phyloP scores from a whole-genome alignment of 2,329 filamentous ascomycete species.

The Sclerotinia sclerotiorum region DNA sequence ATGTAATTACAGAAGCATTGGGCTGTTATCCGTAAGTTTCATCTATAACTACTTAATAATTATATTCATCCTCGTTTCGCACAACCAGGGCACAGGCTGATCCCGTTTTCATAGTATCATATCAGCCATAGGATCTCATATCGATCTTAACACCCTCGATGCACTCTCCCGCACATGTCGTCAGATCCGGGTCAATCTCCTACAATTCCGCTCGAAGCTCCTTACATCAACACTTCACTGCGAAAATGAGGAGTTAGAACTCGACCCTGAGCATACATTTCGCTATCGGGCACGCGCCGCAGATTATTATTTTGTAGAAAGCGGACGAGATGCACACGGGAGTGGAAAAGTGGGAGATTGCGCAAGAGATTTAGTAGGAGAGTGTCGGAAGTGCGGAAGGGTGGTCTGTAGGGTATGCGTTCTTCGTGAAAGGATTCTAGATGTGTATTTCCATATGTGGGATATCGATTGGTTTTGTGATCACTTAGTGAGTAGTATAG shows the following conservation, averaged over 20 bases:
- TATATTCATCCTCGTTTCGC: slow-evolving; percentile 24
- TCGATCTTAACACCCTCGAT: slow-evolving; percentile 87
- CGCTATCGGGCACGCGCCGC: slow-evolving; percentile 58
- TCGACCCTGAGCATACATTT: slow-evolving; percentile 56
- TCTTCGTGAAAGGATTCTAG: not conserved
- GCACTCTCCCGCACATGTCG: slow-evolving; percentile 80
- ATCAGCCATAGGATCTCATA: slow-evolving; percentile 68
- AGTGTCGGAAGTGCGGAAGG: slow-evolving; percentile 74
- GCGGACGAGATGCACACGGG: slow-evolving; percentile 46
- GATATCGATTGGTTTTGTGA: slow-evolving; percentile 2
- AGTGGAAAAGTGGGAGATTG: slow-evolving; percentile 74
- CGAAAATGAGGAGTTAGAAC: slow-evolving; percentile 62
- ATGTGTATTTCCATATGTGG: no score
- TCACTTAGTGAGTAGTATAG: not conserved
- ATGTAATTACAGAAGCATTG: slow-evolving; percentile 60
- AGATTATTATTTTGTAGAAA: slow-evolving; percentile 61
- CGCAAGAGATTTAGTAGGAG: slow-evolving; percentile 81
- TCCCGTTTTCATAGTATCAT: slow-evolving; percentile 60
- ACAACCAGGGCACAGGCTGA: slow-evolving; percentile 13
- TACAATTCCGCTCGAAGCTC: slow-evolving; percentile 75
- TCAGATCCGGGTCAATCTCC: slow-evolving; percentile 71
- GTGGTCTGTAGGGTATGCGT: slow-evolving; percentile 76
- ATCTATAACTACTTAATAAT: slow-evolving; percentile 40
- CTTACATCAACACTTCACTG: slow-evolving; percentile 77
- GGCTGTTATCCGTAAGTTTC: slow-evolving; percentile 65